Evolutionary conservation across 1,284 basidiomycete genomes (phyloP), one percentile per base, ranked within the genome.

Genomic region (Coniophora puteana): DNA sequence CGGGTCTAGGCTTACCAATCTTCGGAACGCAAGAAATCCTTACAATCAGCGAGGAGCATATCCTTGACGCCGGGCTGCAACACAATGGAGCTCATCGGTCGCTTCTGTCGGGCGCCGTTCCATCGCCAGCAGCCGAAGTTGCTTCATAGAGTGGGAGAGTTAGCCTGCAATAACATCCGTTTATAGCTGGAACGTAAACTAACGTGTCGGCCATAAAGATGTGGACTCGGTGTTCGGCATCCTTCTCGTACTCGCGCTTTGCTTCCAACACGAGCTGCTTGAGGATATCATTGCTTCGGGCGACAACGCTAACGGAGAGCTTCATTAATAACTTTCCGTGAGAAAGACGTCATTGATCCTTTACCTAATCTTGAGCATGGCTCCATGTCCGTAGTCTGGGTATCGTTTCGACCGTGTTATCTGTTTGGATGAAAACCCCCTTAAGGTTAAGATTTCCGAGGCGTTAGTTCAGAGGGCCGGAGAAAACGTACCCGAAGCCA

Each of bases 141-240:
- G 29, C 80, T 84, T 42, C 21, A 30, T n/a, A n/a, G n/a, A n/a
- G n/a, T n/a, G 29, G 36, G 44, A 21, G 24, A 38, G 34, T 28
- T 18, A 14, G 13, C n/a, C n/a, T n/a, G n/a, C n/a, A 38, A 36
- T 50, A 29, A 51, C 44, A 42, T 26, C 18, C 32, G 28, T 24
- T 36, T 33, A 26, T 40, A 31, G 30, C 38, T 26, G 13, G 39
- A 40, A 22, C 49, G 34, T 18, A 18, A 40, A 59, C 83, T 74
- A 72, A 89, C 84, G 83, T 84, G 66, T 90, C 88, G 27, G 84
- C 88, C 67, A 90, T 73, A 64, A 84, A 90, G 47, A 90, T 90
- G 55, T 90, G 87, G 39, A 90, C 87, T 46, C 85, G 80, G 55
- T 90, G 87, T 52, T 89, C 86, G 43, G 88, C 85, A 61, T 90